Base-by-base conservation (phyloP, 345 rosid genomes). In the Cardamine chenopodiifolia region DNA sequence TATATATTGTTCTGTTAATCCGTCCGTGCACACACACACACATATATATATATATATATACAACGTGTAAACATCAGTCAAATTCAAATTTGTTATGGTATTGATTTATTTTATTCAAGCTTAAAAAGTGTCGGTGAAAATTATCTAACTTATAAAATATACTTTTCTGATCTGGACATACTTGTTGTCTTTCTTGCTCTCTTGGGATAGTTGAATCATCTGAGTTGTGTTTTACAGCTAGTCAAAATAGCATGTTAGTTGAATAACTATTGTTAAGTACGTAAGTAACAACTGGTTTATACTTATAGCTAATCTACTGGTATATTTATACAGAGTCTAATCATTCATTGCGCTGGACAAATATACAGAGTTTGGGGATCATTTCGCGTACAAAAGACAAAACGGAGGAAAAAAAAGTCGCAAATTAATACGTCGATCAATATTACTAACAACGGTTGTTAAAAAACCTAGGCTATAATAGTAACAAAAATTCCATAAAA, bases 111-210 rank as follows among this genome's bases (percentile, higher is more conserved):
- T 54, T 39, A 76, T 54, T 69, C 10, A 42, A 62, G 32, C 50
- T 54, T 25, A 23, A 14, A 69, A 69, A 62, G 60, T 47, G 75
- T 76, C 66, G 71, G 75, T 62, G 66, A 62, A 76, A 44, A 32
- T 62, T 18, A 62, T 29, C 8, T 32, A 62, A 44, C 22, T 53
- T 54, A 54, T 69, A 23, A 54, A 18, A 69, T 62, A 54, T 59
- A 52, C 0, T 7, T 45, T 45, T 45, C 20, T 17, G 20, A 45
- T 45, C 17, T 45, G 50, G 50, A 45, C 50, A 45, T 45, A 45
- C 4, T 34, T 54, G 40, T 53, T 70, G 75, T 76, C 75, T 76
- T 69, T 42, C 58, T 44, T 75, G 37, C 12, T 61, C 65, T 31
- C 23, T 52, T 60, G 3, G 45, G 47, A 42, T 53, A 42, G 52